phyloP scores from a whole-genome alignment of 805 yeast species.

The Kluyveromyces lactis region DNA sequence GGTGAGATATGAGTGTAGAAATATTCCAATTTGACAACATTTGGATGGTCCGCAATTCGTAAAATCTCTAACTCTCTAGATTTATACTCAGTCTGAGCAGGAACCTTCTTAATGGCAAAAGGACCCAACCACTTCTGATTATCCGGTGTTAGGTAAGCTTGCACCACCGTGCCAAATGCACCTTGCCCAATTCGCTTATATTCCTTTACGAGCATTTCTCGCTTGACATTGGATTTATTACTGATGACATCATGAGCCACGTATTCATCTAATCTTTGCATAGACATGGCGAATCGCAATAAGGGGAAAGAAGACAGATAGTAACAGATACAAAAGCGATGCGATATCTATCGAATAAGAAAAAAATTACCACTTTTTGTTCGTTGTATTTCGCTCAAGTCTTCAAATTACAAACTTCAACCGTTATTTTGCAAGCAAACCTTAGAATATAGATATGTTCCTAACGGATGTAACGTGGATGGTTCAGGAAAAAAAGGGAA shows the following conservation, averaged over 20 bases:
- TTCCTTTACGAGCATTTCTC: slow-evolving; percentile 63
- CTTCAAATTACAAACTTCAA: too few relatives aligned
- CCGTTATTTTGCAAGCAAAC: too few relatives aligned
- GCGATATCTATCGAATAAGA: background rate
- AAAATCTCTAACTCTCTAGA: slow-evolving; percentile 72
- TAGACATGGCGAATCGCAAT: background rate
- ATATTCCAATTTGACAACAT: slow-evolving; percentile 59
- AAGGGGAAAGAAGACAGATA: too few relatives aligned
- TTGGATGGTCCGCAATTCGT: slow-evolving; percentile 71
- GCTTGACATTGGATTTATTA: slow-evolving; percentile 42
- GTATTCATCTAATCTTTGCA: slow-evolving; percentile 31
- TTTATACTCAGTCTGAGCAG: slow-evolving; percentile 82
- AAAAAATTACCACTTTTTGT: too few relatives aligned
- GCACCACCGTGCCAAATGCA: slow-evolving; percentile 79
- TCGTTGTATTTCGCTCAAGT: too few relatives aligned
- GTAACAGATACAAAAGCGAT: too few relatives aligned
- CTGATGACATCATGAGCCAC: slow-evolving; percentile 55
- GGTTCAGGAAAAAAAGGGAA: too few relatives aligned
- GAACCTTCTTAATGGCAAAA: slow-evolving; percentile 75
- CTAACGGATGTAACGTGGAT: too few relatives aligned
- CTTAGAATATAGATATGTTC: too few relatives aligned
- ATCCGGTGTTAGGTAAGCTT: slow-evolving; percentile 47
- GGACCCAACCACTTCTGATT: slow-evolving; percentile 61
- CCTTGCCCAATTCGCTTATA: slow-evolving; percentile 76
- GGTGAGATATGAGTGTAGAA: slow-evolving; percentile 63